Evolutionary conservation across 169 alveolate genomes (phyloP).

Genomic region (Perkinsus marinus): DNA sequence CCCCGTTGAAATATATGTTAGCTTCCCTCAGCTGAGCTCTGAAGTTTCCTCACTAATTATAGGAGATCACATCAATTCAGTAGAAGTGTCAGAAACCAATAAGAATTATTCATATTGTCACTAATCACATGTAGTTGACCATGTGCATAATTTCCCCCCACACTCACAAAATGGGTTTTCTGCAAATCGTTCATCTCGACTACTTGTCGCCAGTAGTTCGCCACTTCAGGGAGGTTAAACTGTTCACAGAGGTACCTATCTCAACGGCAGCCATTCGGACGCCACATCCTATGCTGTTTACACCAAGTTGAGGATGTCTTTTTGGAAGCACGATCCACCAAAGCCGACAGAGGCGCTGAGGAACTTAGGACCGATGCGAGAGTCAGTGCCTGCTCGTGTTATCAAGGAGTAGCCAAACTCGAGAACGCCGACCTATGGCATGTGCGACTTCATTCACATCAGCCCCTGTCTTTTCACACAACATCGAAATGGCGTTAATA

Average conservation of each 20-base stretch:
- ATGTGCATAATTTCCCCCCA: no score
- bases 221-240: conserved; percentile 48
- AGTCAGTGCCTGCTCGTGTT: conserved; percentile 48
- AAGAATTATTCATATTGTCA: no score
- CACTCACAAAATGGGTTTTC: conserved; percentile 33
- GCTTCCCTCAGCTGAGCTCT: no score
- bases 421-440: background rate
- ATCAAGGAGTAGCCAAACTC: no score
- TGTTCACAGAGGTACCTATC: conserved; percentile 44
- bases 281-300: background rate
- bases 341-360: conserved; percentile 68
- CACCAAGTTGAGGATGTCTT: conserved; percentile 57
- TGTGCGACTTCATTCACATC: conserved; percentile 45
- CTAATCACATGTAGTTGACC: no score
- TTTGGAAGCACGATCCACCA: conserved; percentile 83
- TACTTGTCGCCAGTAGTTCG: conserved; percentile 61
- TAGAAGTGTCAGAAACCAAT: no score
- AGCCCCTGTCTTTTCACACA: conserved; percentile 74
- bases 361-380: conserved; percentile 66
- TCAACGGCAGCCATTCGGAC: background rate
- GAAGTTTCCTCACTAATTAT: no score
- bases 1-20: no score
- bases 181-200: conserved; percentile 51
- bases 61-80: no score
- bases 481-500: conserved; percentile 32